Evolutionary conservation across 805 yeast genomes (phyloP).

Genomic region (Wickerhamomyces sydowiorum): DNA sequence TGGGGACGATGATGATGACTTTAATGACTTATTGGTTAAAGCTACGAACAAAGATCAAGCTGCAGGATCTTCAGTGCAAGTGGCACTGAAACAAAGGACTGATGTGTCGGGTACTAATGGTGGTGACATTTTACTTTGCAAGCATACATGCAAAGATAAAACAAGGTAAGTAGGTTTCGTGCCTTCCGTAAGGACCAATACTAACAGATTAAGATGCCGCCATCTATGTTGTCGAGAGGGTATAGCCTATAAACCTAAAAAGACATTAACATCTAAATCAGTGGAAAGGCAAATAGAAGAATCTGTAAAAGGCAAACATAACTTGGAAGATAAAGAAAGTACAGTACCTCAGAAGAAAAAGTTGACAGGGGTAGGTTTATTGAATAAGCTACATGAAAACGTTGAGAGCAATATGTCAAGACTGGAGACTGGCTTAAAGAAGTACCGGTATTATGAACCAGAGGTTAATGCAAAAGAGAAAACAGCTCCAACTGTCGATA

Average conservation of each 20-base stretch:
- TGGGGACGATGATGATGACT: constrained; percentile 20
- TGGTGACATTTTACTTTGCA: constrained; percentile 28
- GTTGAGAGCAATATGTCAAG: not conserved
- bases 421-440: not conserved
- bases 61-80: too few species aligned
- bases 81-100: not conserved
- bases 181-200: not conserved
- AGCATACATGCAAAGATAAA: constrained; percentile 37
- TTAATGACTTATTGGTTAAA: constrained; percentile 25
- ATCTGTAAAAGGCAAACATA: not conserved
- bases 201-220: constrained; percentile 30
- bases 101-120: constrained; percentile 19
- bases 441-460: not conserved
- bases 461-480: not conserved
- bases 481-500: not conserved
- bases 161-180: constrained; percentile 7
- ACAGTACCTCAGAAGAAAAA: not conserved
- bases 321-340: not conserved
- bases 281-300: not conserved
- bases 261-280: not conserved
- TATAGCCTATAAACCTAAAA: constrained; percentile 16
- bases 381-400: not conserved
- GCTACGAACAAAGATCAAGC: constrained; percentile 7
- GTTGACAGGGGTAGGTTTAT: not conserved
- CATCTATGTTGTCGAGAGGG: constrained; percentile 46